A percentile compares a stretch with the other conserved stretches of the same genome.
These are phyloP conservation scores for Tuctoria greenei DNA, from an alignment of 176 grass and related monocot genomes.

Conservation along the genomic window DNA sequence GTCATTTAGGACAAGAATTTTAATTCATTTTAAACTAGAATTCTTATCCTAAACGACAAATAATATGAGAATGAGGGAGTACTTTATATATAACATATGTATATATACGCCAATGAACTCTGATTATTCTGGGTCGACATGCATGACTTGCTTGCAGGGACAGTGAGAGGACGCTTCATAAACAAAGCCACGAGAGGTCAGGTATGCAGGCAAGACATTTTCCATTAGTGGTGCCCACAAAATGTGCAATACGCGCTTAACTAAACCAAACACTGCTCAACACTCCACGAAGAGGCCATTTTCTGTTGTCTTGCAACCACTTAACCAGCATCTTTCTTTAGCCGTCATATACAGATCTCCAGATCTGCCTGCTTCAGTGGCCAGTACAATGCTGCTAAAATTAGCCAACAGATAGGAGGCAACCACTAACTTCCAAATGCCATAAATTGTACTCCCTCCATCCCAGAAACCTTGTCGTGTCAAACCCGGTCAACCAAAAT, in stretches of 20 bases:
- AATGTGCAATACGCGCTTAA: constrained; percentile 23
- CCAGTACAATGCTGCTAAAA: constrained; percentile 38
- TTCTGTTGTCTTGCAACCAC: constrained; percentile 31
- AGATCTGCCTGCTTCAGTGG: constrained; percentile 37
- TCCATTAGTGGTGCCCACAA: constrained; percentile 37
- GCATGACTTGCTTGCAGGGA: constrained; percentile 8
- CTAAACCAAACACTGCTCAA: constrained; percentile 22
- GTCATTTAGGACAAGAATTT: too few relatives aligned
- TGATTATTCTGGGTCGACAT: constrained; percentile 4
- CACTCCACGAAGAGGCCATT: constrained; percentile 26
- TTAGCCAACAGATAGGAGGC: constrained; percentile 32
- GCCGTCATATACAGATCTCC: constrained; percentile 42
- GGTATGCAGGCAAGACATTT: constrained; percentile 29
- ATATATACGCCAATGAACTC: background rate
- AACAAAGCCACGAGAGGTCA: constrained; percentile 31
- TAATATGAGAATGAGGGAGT: too few relatives aligned
- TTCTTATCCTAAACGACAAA: too few relatives aligned
- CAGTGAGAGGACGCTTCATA: constrained; percentile 5
- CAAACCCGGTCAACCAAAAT: too few relatives aligned
- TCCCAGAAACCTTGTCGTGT: too few relatives aligned
- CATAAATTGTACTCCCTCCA: too few relatives aligned
- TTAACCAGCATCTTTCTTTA: constrained; percentile 40
- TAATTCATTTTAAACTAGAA: too few relatives aligned
- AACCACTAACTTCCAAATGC: constrained; percentile 34
- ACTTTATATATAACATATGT: background rate